A percentile compares a stretch with the other conserved stretches of the same genome.
phyloP scores from a whole-genome alignment of 2,329 filamentous ascomycete genomes.

The Scedosporium minutisporum region DNA sequence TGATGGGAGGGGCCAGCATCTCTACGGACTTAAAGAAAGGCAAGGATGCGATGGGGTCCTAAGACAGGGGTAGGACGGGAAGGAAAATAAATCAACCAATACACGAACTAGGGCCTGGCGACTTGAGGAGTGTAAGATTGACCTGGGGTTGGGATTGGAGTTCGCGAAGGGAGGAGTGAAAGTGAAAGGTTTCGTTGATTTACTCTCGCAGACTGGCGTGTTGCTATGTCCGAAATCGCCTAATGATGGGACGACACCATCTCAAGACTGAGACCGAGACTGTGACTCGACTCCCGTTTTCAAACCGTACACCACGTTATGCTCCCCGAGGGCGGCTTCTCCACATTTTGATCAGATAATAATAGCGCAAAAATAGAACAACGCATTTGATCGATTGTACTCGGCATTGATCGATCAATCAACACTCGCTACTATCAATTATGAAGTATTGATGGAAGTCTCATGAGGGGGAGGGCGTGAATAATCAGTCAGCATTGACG shows the following conservation, averaged over 20 bases:
- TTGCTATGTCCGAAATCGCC: background rate
- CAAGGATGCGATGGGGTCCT: background rate
- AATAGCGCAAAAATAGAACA: no score
- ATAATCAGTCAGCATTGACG: background rate
- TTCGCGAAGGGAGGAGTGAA: slow-evolving; percentile 4
- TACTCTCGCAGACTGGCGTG: background rate
- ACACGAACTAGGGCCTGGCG: background rate
- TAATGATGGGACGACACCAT: background rate
- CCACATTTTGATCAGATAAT: background rate
- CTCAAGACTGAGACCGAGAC: background rate
- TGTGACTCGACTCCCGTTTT: no score
- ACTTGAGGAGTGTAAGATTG: background rate
- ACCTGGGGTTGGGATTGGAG: slow-evolving; percentile 3
- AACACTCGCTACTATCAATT: background rate
- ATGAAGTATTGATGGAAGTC: no score
- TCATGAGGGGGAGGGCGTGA: background rate
- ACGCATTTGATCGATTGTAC: no score
- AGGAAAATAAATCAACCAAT: background rate
- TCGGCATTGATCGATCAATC: background rate
- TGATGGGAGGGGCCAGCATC: slow-evolving; percentile 43
- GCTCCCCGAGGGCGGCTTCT: background rate
- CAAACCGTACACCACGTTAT: no score
- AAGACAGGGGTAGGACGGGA: background rate
- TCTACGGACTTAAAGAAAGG: slow-evolving; percentile 6
- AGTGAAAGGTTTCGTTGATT: no score